A percentile compares a stretch with the other conserved stretches of the same genome.
phyloP scores from a whole-genome alignment of 2,329 filamentous ascomycete genomes.

The Sporothrix phasma region DNA sequence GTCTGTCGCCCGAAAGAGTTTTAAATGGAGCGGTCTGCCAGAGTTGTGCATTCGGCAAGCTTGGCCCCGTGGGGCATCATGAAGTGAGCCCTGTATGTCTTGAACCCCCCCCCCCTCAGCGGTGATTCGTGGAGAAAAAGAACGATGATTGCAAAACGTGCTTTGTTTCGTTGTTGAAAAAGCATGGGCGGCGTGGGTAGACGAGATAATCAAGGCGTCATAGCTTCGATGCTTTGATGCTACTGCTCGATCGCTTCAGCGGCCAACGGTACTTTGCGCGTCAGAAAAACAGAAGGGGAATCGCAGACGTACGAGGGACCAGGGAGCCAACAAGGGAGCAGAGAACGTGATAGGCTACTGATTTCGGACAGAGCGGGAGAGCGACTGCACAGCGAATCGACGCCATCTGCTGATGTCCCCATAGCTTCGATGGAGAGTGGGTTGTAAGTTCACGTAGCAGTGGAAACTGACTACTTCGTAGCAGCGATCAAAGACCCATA shows the following conservation, averaged over 20 bases:
- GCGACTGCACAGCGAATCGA: neutral
- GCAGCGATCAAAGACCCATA: too few species aligned
- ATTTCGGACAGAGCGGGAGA: neutral
- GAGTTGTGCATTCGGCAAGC: neutral
- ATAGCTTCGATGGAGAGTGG: too few species aligned
- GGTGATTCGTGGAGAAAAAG: neutral
- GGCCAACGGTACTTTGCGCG: too few species aligned
- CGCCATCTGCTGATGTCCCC: neutral
- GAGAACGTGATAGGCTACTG: neutral
- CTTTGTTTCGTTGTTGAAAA: neutral
- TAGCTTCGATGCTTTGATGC: neutral
- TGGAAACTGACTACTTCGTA: too few species aligned
- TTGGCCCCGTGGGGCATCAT: neutral
- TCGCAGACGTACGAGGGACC: neutral
- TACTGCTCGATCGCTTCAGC: neutral
- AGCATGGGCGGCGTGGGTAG: neutral
- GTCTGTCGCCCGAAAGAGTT: neutral
- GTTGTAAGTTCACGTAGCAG: too few species aligned
- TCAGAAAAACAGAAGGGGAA: neutral
- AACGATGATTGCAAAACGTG: neutral
- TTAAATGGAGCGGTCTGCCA: neutral
- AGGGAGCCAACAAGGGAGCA: neutral
- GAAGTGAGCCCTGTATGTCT: neutral
- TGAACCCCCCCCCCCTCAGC: neutral
- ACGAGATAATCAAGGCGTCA: conserved; percentile 2